Evolutionary conservation across 1,284 basidiomycete genomes (phyloP).

Genomic region (Leccinum ponderosum): DNA sequence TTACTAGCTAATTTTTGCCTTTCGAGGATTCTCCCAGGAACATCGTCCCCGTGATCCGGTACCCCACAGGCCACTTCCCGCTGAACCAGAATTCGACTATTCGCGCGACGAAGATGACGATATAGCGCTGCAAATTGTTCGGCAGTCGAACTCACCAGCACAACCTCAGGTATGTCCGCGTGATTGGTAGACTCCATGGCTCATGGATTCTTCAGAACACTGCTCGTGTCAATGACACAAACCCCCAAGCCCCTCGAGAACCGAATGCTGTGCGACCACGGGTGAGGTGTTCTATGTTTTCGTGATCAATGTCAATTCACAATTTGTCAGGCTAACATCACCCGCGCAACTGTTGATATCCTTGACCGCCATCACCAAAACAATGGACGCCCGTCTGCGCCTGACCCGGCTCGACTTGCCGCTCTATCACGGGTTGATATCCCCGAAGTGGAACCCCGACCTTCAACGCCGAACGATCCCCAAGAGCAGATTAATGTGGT

Average conservation of each 20-base stretch:
- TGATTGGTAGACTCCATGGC: no score
- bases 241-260: no score
- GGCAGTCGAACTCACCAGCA: background rate
- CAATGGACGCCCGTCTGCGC: background rate
- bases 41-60: background rate
- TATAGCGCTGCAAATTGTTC: background rate
- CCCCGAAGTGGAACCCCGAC: background rate
- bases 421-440: background rate
- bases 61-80: background rate
- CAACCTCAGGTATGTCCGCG: background rate
- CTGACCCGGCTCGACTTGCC: background rate
- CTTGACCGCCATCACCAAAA: background rate
- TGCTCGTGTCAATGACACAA: no score
- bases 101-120: background rate
- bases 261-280: no score
- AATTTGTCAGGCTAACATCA: no score
- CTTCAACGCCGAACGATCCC: background rate
- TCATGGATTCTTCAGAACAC: background rate
- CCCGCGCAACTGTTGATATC: background rate
- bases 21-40: background rate
- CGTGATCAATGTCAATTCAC: no score
- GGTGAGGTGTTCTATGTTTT: no score
- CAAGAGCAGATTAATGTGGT: background rate
- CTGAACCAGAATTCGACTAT: background rate
- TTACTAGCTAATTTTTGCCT: background rate